These are phyloP conservation scores for Penicillium angulare DNA, from an alignment of 495 filamentous ascomycete species.

Conservation along the genomic window DNA sequence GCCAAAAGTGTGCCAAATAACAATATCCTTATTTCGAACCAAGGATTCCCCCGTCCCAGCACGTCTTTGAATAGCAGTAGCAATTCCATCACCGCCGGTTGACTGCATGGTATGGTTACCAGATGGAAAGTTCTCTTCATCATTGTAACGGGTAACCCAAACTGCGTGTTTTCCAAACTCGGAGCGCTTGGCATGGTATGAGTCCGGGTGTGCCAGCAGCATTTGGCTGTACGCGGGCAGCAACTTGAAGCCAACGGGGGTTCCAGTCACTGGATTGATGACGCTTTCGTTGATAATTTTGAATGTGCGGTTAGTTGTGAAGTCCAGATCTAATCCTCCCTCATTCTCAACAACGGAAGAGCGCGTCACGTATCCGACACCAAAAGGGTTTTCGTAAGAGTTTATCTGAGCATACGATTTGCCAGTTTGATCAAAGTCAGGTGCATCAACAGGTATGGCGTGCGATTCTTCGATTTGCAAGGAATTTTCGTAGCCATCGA, in stretches of 20 bases:
- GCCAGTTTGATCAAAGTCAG: too few species aligned
- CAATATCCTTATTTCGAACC: conserved; percentile 50
- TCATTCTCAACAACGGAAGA: conserved; percentile 56
- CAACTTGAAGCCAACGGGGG: conserved; percentile 78
- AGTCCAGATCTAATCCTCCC: conserved; percentile 62
- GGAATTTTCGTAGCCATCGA: too few species aligned
- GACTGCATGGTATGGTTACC: conserved; percentile 86
- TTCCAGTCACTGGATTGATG: conserved; percentile 68
- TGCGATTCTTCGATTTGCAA: too few species aligned
- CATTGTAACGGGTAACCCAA: conserved; percentile 74
- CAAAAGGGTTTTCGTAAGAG: conserved; percentile 70
- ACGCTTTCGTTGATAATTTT: conserved; percentile 72
- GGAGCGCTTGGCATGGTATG: conserved; percentile 69
- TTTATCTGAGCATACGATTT: too few species aligned
- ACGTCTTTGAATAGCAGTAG: conserved; percentile 7
- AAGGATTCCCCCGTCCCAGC: conserved; percentile 12
- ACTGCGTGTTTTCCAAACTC: conserved; percentile 76
- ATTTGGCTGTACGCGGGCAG: conserved; percentile 68
- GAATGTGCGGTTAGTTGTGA: conserved; percentile 63
- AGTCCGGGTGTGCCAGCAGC: conserved; percentile 67
- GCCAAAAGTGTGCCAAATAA: conserved; percentile 54
- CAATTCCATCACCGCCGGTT: conserved; percentile 47
- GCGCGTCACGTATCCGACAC: conserved; percentile 65
- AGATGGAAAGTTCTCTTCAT: conserved; percentile 75
- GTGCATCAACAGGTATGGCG: background rate